Conservation (phyloP, 257 asterid species). For the Solanum ossicruentum region DNA sequence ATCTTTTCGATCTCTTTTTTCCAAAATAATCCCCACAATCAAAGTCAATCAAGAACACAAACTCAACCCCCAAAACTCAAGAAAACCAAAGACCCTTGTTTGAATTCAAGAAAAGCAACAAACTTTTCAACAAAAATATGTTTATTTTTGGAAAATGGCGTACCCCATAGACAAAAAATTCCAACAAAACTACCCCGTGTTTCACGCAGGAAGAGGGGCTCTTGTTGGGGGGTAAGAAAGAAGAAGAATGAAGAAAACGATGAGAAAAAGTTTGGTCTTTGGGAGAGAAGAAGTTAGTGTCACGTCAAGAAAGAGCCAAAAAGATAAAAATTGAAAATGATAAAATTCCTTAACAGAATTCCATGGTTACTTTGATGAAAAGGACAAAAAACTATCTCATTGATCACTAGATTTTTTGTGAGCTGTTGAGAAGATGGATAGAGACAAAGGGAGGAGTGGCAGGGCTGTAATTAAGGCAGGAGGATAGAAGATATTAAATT, state of each 20-base stretch:
- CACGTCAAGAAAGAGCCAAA: neutral
- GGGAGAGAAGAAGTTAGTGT: neutral
- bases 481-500: neutral
- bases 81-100: neutral
- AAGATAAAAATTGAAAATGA: neutral
- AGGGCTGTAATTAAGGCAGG: neutral
- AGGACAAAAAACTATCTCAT: neutral
- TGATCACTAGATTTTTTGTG: neutral
- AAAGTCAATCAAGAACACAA: constrained; percentile 4
- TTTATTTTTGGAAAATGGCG: neutral
- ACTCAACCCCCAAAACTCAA: too few species aligned
- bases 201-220: neutral
- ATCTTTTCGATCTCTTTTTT: constrained; percentile 1
- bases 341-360: neutral
- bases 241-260: neutral
- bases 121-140: neutral
- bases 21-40: constrained; percentile 17
- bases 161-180: neutral
- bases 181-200: neutral
- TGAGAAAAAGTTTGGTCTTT: neutral
- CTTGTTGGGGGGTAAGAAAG: neutral
- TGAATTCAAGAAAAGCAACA: neutral
- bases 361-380: neutral
- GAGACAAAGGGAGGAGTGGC: neutral
- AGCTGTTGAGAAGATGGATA: neutral